Conservation (phyloP, 495 filamentous ascomycete genomes). For the Penicillium crystallinum region DNA sequence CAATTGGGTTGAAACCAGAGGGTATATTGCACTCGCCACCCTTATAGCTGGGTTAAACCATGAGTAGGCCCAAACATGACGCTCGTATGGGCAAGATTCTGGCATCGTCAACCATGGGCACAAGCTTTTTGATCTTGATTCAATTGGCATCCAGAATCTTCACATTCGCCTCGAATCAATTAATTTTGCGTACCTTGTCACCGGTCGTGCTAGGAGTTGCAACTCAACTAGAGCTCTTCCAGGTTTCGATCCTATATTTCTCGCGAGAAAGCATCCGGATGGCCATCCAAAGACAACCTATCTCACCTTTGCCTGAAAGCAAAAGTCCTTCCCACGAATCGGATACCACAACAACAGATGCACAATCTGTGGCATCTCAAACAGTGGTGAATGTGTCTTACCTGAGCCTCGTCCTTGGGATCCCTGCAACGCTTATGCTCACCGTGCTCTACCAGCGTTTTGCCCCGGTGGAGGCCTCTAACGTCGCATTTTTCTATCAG, state of each 20-base stretch:
- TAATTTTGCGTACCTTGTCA: constrained; percentile 79
- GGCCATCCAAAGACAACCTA: constrained; percentile 73
- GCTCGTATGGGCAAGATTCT: constrained; percentile 20
- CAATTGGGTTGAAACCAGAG: background rate
- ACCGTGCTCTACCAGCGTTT: constrained; percentile 60
- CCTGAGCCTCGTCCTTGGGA: constrained; percentile 64
- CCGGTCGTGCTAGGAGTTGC: constrained; percentile 78
- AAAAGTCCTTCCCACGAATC: constrained; percentile 7
- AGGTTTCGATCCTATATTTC: constrained; percentile 83
- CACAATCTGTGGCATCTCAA: constrained; percentile 43
- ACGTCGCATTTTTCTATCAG: constrained; percentile 54
- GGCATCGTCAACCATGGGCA: constrained; percentile 57
- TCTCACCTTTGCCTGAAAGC: constrained; percentile 8
- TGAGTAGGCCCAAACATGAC: constrained; percentile 12
- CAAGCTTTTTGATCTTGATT: constrained; percentile 78
- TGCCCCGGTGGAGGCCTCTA: constrained; percentile 47
- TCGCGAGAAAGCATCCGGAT: constrained; percentile 82
- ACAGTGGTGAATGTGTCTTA: constrained; percentile 85
- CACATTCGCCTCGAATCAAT: constrained; percentile 86
- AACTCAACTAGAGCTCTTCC: constrained; percentile 85
- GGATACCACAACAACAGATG: constrained; percentile 8
- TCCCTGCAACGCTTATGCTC: constrained; percentile 56
- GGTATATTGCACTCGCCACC: background rate
- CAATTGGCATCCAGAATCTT: constrained; percentile 78
- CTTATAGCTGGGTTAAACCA: background rate